Percentiles rank a stretch among this genome's conserved stretches.
Conservation (phyloP, 2,329 filamentous ascomycete species). For the Aspergillus phoenicis region DNA sequence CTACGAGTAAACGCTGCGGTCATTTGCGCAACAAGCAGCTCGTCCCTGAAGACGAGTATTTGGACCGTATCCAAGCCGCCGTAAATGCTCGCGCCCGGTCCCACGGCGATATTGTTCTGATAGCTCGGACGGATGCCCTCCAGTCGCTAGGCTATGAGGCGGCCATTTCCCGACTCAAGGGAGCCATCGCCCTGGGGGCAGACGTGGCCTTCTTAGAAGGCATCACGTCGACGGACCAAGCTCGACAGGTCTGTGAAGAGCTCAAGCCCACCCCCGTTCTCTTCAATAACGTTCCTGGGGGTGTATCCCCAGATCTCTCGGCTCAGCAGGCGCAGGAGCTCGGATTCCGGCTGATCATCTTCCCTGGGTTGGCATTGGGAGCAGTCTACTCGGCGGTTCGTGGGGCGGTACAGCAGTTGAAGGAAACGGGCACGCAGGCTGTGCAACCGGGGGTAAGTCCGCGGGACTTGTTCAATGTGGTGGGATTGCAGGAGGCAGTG, state of each 20-base stretch:
- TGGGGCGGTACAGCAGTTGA: background rate
- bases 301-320: background rate
- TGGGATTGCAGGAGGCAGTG: constrained; percentile 1
- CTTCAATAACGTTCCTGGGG: background rate
- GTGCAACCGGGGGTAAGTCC: background rate
- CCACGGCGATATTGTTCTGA: constrained; percentile 63
- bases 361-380: background rate
- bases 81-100: constrained; percentile 48
- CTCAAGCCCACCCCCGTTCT: constrained; percentile 1
- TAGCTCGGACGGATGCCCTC: constrained; percentile 63
- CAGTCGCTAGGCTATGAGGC: constrained; percentile 44
- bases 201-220: constrained; percentile 28
- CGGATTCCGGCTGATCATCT: constrained; percentile 2
- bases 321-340: background rate
- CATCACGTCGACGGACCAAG: constrained; percentile 18
- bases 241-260: background rate
- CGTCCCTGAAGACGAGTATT: constrained; percentile 55
- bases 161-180: constrained; percentile 53
- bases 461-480: background rate
- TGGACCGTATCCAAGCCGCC: constrained; percentile 61
- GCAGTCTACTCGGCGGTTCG: background rate
- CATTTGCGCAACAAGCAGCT: constrained; percentile 65
- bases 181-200: constrained; percentile 45
- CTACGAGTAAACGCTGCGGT: constrained; percentile 64
- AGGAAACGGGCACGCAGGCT: background rate